Conservation (phyloP, 2,329 filamentous ascomycete genomes). For the Scolecobasidium constrictum region DNA sequence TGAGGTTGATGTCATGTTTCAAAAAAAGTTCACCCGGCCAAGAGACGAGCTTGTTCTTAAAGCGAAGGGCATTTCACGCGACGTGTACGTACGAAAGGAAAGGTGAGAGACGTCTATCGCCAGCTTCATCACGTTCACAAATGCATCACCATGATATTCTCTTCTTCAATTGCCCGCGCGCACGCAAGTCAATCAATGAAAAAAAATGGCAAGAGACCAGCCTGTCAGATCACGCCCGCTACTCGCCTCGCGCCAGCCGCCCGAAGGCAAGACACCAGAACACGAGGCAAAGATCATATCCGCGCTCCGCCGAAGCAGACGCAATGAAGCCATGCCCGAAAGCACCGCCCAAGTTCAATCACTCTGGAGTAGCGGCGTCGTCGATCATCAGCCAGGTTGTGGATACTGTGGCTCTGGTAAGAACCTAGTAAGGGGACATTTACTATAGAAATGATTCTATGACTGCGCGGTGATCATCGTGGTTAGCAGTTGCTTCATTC, state of each 20-base stretch:
- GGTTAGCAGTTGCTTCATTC: background rate
- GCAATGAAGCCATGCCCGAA: conserved; percentile 31
- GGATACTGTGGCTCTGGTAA: conserved; percentile 83
- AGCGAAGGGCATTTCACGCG: background rate
- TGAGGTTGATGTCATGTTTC: conserved; percentile 11
- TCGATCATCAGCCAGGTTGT: conserved; percentile 87
- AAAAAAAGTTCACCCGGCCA: no score
- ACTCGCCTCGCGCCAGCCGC: conserved; percentile 66
- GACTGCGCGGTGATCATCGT: no score
- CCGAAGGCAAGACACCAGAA: conserved; percentile 63
- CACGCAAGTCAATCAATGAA: conserved; percentile 6
- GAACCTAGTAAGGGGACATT: conserved; percentile 85
- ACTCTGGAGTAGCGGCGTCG: conserved; percentile 80
- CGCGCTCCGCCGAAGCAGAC: conserved; percentile 70
- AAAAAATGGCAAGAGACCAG: conserved; percentile 16
- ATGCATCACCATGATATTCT: no score
- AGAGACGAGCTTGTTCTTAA: background rate
- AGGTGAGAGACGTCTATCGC: no score
- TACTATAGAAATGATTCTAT: conserved; percentile 98
- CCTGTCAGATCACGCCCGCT: conserved; percentile 86
- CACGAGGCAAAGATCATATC: conserved; percentile 88
- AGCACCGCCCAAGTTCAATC: conserved; percentile 44
- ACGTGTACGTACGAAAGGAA: no score
- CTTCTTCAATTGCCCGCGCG: conserved; percentile 9
- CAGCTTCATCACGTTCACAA: no score